These are phyloP conservation scores for Rutstroemia sp. DNA, from an alignment of 2,329 filamentous ascomycete species.

Conservation along the genomic window DNA sequence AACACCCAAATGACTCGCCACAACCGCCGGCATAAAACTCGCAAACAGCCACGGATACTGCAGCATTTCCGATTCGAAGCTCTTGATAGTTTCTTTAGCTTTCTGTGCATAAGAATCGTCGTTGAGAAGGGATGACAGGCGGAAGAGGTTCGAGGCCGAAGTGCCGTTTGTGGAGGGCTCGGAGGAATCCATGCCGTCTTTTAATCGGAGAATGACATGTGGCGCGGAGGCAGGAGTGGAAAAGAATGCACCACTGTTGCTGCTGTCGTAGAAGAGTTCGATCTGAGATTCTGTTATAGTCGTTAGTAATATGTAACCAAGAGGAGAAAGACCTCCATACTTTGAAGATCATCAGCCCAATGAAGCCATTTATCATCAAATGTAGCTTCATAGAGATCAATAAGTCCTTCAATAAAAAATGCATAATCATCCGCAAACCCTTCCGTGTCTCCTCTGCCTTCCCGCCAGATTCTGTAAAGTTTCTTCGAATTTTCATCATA, in stretches of 20 bases:
- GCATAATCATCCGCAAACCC: conserved; percentile 95
- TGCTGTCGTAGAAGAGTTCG: conserved; percentile 65
- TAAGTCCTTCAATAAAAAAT: conserved; percentile 72
- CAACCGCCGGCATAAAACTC: conserved; percentile 68
- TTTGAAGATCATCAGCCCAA: conserved; percentile 77
- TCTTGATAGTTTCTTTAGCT: conserved; percentile 68
- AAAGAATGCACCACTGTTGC: conserved; percentile 55
- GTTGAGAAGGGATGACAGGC: conserved; percentile 62
- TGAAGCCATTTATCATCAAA: conserved; percentile 67
- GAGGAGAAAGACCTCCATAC: conserved; percentile 34
- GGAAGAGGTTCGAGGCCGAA: conserved; percentile 80
- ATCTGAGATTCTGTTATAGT: conserved; percentile 58
- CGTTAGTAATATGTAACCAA: conserved; percentile 4
- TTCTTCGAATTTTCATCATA: conserved; percentile 57
- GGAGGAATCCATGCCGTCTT: conserved; percentile 90
- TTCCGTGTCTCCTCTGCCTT: conserved; percentile 53
- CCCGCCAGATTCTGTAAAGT: conserved; percentile 68
- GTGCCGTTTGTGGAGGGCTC: conserved; percentile 86
- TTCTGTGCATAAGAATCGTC: conserved; percentile 55
- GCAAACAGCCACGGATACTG: conserved; percentile 92
- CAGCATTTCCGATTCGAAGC: conserved; percentile 85
- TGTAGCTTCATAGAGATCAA: conserved; percentile 79
- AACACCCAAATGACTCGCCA: conserved; percentile 62
- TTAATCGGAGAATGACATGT: conserved; percentile 75
- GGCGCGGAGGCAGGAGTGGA: conserved; percentile 55